Conservation (phyloP, 192 early-diverging fungal genomes). For the Irineochytrium annulatum region DNA sequence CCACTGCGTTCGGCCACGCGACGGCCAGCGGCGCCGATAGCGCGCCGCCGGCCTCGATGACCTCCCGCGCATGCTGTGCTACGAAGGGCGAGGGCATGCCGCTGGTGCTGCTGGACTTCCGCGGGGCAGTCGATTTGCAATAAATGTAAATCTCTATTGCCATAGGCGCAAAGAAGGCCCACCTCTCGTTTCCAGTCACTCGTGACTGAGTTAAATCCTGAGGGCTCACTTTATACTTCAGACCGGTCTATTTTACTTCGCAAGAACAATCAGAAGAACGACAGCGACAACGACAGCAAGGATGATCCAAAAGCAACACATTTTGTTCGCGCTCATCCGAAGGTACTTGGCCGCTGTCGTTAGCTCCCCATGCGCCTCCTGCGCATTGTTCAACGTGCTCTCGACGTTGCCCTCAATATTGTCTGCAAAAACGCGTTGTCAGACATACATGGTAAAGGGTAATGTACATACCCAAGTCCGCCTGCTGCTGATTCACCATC, state of each 20-base stretch:
- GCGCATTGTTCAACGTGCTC: slow-evolving; percentile 70
- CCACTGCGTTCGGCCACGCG: neutral
- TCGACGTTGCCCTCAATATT: slow-evolving; percentile 95
- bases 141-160: too few species aligned
- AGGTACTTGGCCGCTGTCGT: slow-evolving; percentile 74
- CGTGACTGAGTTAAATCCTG: too few species aligned
- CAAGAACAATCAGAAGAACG: slow-evolving; percentile 51
- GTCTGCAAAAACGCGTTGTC: slow-evolving; percentile 55
- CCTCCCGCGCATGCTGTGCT: too few species aligned
- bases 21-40: too few species aligned
- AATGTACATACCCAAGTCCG: slow-evolving; percentile 76
- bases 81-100: too few species aligned
- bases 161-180: too few species aligned
- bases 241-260: too few species aligned
- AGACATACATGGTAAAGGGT: neutral
- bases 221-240: too few species aligned
- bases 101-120: too few species aligned
- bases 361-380: slow-evolving; percentile 77
- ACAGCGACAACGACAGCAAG: slow-evolving; percentile 66
- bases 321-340: slow-evolving; percentile 67
- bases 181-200: too few species aligned
- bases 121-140: too few species aligned
- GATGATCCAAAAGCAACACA: slow-evolving; percentile 82
- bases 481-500: slow-evolving; percentile 96
- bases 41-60: too few species aligned